Evolutionary conservation across 208 protist genomes (phyloP).

Genomic region (Trypanosoma mega): DNA sequence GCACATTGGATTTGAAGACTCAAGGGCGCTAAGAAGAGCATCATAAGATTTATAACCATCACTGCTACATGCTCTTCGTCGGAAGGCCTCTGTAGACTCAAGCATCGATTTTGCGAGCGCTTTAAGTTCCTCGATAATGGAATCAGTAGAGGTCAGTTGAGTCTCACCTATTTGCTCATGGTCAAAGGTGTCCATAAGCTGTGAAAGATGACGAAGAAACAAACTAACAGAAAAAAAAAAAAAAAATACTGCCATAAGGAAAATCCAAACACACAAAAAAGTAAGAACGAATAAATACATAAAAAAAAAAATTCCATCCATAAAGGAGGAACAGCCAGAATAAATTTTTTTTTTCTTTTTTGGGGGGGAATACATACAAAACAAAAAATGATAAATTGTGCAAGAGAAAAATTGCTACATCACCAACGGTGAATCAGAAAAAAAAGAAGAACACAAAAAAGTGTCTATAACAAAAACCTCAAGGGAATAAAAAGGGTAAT

Average conservation of each 20-base stretch:
- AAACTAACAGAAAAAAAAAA: not conserved
- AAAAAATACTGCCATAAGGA: not conserved
- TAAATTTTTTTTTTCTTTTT: too few species aligned
- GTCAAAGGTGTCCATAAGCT: conserved; percentile 6
- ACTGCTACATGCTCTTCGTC: conserved; percentile 41
- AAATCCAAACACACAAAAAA: not conserved
- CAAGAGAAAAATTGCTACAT: too few species aligned
- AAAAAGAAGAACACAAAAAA: too few species aligned
- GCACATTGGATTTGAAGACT: conserved; percentile 8
- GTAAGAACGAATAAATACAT: too few species aligned
- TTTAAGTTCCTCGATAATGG: conserved; percentile 84
- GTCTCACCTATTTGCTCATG: conserved; percentile 5
- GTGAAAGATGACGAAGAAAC: conserved; percentile 2
- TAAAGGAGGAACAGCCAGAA: too few species aligned
- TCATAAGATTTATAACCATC: conserved; percentile 67
- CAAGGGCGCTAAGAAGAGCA: conserved; percentile 62
- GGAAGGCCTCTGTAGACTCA: conserved; percentile 69
- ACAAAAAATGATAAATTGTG: too few species aligned
- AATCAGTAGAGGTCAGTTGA: conserved; percentile 38
- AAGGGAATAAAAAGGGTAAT: too few species aligned
- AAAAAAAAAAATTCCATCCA: too few species aligned
- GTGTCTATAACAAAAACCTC: too few species aligned
- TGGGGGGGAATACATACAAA: too few species aligned
- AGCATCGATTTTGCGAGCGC: conserved; percentile 83
- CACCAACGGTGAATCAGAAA: too few species aligned